Evolutionary conservation across 768 basidiomycete genomes (phyloP).

Genomic region (Pulveroboletus sp.): DNA sequence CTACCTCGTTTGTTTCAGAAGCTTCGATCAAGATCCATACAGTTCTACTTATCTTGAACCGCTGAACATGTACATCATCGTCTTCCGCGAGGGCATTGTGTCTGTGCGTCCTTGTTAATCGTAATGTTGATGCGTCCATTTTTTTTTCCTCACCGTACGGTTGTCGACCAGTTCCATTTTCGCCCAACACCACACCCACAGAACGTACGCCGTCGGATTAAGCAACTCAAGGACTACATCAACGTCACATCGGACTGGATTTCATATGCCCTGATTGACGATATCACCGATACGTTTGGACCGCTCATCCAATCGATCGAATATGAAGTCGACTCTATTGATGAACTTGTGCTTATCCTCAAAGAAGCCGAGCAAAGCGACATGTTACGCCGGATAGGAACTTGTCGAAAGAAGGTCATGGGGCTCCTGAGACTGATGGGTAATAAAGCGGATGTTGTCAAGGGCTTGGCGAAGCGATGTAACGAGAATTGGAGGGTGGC

Average conservation of each 20-base stretch:
- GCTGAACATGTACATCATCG: conserved; percentile 99
- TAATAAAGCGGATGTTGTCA: conserved; percentile 99
- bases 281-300: conserved; percentile 98
- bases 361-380: conserved; percentile 77
- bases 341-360: conserved; percentile 94
- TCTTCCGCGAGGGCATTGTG: conserved; percentile 93
- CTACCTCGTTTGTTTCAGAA: conserved; percentile 97
- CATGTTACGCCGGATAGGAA: conserved; percentile 96
- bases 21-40: conserved; percentile 98
- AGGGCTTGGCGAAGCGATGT: conserved; percentile 95
- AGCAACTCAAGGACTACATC: conserved; percentile 99
- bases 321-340: conserved; percentile 98
- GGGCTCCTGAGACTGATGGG: conserved; percentile 94
- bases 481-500: conserved; percentile 99
- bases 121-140: not conserved
- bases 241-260: conserved; percentile 99
- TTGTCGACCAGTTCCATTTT: conserved; percentile 81
- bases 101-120: conserved; percentile 54
- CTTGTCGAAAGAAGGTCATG: conserved; percentile 99
- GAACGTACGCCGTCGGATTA: conserved; percentile 95
- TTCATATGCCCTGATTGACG: conserved; percentile 98
- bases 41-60: conserved; percentile 97
- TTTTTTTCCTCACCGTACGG: not conserved
- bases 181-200: conserved; percentile 95
- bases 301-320: conserved; percentile 98